Evolutionary conservation across 768 basidiomycete genomes (phyloP).

Genomic region (Podaxis sp.): DNA sequence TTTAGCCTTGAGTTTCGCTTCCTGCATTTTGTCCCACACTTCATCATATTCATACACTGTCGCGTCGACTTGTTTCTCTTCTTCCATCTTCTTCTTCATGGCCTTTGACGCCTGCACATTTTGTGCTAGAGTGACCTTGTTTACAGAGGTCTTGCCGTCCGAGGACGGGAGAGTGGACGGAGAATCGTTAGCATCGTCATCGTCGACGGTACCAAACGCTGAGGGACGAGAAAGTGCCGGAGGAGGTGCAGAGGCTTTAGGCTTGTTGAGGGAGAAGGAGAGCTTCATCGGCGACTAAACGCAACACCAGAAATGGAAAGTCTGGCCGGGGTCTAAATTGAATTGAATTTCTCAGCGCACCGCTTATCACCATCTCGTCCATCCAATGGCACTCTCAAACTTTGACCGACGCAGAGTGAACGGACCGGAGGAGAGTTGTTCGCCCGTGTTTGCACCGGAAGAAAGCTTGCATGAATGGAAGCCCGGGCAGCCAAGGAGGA

Average conservation of each 20-base stretch:
- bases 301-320: slow-evolving; percentile 12
- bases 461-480: slow-evolving; percentile 29
- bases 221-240: slow-evolving; percentile 55
- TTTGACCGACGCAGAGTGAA: slow-evolving; percentile 89
- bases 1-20: slow-evolving; percentile 73
- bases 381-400: slow-evolving; percentile 46
- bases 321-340: slow-evolving; percentile 33
- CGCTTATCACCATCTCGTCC: not conserved
- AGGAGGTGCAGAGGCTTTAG: slow-evolving; percentile 46
- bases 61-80: slow-evolving; percentile 74
- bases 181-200: slow-evolving; percentile 50
- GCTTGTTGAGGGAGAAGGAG: slow-evolving; percentile 79
- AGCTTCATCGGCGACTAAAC: slow-evolving; percentile 62
- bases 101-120: slow-evolving; percentile 60
- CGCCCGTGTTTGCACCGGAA: slow-evolving; percentile 56
- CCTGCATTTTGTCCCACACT: slow-evolving; percentile 95
- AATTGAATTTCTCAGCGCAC: slow-evolving; percentile 2
- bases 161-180: slow-evolving; percentile 32
- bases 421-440: slow-evolving; percentile 82
- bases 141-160: slow-evolving; percentile 31
- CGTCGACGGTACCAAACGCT: slow-evolving; percentile 66
- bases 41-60: slow-evolving; percentile 95
- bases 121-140: slow-evolving; percentile 57
- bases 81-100: slow-evolving; percentile 72
- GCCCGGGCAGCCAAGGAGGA: slow-evolving; percentile 40